Conservation (phyloP, 2,329 filamentous ascomycete species). For the Trichophyton schoenleinii region DNA sequence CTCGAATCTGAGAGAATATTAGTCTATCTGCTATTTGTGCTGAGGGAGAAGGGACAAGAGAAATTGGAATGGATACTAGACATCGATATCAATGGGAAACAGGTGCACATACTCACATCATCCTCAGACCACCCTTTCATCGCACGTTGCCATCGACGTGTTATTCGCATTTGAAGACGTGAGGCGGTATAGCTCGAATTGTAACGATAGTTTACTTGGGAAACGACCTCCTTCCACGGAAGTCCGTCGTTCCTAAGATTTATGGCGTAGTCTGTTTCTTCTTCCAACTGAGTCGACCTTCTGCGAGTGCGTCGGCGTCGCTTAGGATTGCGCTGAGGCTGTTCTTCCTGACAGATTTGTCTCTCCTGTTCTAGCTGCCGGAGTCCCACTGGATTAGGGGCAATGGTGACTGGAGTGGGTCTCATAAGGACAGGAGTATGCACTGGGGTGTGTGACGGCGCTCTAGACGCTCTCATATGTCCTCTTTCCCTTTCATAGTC, state of each 20-base stretch:
- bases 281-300: slow-evolving; percentile 25
- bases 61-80: neutral
- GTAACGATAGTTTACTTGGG: slow-evolving; percentile 26
- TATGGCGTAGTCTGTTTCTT: slow-evolving; percentile 30
- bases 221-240: slow-evolving; percentile 29
- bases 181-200: slow-evolving; percentile 29
- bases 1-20: slow-evolving; percentile 19
- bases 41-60: neutral
- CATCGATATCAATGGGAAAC: neutral
- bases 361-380: slow-evolving; percentile 28
- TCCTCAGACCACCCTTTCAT: slow-evolving; percentile 29
- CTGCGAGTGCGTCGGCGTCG: slow-evolving; percentile 15
- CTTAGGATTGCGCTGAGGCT: slow-evolving; percentile 16
- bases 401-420: slow-evolving; percentile 22
- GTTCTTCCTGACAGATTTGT: slow-evolving; percentile 18
- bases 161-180: slow-evolving; percentile 32
- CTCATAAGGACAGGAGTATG: slow-evolving; percentile 4
- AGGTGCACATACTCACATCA: slow-evolving; percentile 33
- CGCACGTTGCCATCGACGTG: slow-evolving; percentile 23
- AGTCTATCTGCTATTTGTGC: neutral
- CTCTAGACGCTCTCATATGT: slow-evolving; percentile 15
- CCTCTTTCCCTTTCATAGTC: slow-evolving; percentile 19
- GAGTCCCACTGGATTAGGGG: slow-evolving; percentile 30
- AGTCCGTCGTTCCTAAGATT: slow-evolving; percentile 25
- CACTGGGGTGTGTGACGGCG: slow-evolving; percentile 15